Percentiles rank a stretch among this genome's conserved stretches.
Conservation (phyloP, 495 filamentous ascomycete species). For the Xylaria scruposa region DNA sequence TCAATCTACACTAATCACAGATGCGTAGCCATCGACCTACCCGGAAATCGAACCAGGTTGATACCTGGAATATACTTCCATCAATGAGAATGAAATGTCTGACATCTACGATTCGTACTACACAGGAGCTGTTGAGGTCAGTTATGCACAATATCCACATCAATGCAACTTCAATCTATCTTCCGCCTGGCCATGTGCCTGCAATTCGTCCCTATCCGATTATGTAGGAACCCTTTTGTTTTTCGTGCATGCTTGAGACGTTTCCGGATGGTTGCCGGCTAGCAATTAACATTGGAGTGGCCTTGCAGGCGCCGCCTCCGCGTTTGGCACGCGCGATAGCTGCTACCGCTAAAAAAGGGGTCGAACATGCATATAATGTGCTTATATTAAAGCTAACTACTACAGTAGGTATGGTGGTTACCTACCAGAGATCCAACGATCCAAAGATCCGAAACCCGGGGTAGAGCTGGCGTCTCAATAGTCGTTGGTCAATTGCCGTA, state of each 20-base stretch:
- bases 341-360: constrained; percentile 13
- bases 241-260: constrained; percentile 22
- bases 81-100: constrained; percentile 5
- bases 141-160: constrained; percentile 20
- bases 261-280: constrained; percentile 19
- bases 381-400: neutral
- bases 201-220: constrained; percentile 14
- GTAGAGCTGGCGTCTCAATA: neutral
- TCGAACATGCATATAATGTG: neutral
- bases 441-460: neutral
- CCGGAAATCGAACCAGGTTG: neutral
- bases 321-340: constrained; percentile 9
- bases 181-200: neutral
- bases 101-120: neutral
- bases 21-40: no score
- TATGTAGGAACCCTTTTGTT: constrained; percentile 23
- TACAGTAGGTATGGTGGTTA: no score
- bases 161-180: constrained; percentile 14
- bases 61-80: constrained; percentile 1
- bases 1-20: neutral
- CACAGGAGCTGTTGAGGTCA: constrained; percentile 1
- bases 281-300: constrained; percentile 15
- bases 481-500: constrained; percentile 19
- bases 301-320: constrained; percentile 19
- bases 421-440: neutral